A percentile compares a stretch with the other conserved stretches of the same genome.
Evolutionary conservation across 306 rosid genomes (phyloP).

Genomic region (Begonia loranthoides): DNA sequence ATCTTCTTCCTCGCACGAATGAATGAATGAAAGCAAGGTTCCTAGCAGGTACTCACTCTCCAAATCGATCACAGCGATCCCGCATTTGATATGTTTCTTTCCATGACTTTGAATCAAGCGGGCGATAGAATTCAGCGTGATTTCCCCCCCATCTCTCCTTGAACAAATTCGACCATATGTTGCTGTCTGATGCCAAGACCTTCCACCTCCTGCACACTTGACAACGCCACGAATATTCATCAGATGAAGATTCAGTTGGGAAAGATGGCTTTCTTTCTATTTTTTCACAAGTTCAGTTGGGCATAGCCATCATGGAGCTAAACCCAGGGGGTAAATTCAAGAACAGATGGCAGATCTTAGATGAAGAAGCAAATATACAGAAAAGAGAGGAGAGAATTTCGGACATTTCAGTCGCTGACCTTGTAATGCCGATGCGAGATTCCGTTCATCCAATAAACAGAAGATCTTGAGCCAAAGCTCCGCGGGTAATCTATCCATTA

Average conservation of each 20-base stretch:
- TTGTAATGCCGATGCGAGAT: slow-evolving; percentile 43
- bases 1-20: background rate
- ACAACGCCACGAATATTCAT: slow-evolving; percentile 1
- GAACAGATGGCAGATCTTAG: too few species aligned
- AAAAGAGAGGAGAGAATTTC: background rate
- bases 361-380: background rate
- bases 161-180: slow-evolving; percentile 50
- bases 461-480: slow-evolving; percentile 45
- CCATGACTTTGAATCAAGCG: slow-evolving; percentile 43
- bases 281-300: background rate
- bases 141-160: slow-evolving; percentile 78
- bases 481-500: slow-evolving; percentile 44
- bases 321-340: background rate
- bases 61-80: slow-evolving; percentile 62
- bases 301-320: background rate
- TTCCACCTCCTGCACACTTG: slow-evolving; percentile 67
- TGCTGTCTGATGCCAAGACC: slow-evolving; percentile 35
- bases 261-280: too few species aligned
- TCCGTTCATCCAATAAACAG: slow-evolving; percentile 41
- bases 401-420: slow-evolving; percentile 22
- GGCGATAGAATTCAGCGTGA: slow-evolving; percentile 36
- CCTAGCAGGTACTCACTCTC: slow-evolving; percentile 58
- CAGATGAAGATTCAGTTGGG: too few species aligned
- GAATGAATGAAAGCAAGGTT: slow-evolving; percentile 1
- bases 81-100: slow-evolving; percentile 48